Percentiles rank a stretch among this genome's conserved stretches.
Evolutionary conservation across 2,329 filamentous ascomycete species (phyloP).

Genomic region (Fonsecaea erecta): DNA sequence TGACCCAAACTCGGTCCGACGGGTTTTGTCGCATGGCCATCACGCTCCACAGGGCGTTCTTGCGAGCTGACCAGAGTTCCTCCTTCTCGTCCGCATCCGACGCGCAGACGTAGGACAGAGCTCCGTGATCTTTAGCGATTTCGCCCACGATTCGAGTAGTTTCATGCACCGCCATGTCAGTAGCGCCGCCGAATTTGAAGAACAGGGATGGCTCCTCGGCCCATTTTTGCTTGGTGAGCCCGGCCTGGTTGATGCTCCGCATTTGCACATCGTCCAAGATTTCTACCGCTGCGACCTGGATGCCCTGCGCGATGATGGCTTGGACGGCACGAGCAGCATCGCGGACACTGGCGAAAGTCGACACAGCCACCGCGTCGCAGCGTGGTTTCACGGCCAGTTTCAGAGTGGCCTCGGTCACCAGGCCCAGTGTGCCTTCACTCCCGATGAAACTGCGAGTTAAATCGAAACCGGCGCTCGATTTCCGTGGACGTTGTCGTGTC

Average conservation of each 20-base stretch:
- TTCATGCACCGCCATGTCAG: conserved; percentile 72
- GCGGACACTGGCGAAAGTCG: conserved; percentile 75
- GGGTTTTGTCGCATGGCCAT: conserved; percentile 62
- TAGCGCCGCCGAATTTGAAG: conserved; percentile 75
- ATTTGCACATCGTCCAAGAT: conserved; percentile 89
- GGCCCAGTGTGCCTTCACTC: conserved; percentile 77
- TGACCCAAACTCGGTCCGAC: conserved; percentile 75
- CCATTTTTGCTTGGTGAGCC: conserved; percentile 67
- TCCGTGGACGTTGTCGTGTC: conserved; percentile 71
- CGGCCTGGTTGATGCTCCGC: conserved; percentile 76
- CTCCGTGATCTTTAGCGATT: conserved; percentile 67
- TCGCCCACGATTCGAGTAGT: conserved; percentile 70
- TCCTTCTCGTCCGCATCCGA: conserved; percentile 68
- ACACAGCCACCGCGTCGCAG: conserved; percentile 75
- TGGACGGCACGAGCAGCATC: conserved; percentile 75
- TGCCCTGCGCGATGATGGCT: conserved; percentile 71
- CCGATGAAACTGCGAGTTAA: conserved; percentile 79
- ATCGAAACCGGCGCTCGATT: conserved; percentile 82
- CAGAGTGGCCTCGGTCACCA: conserved; percentile 81
- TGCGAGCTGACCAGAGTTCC: conserved; percentile 81
- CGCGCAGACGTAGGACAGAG: conserved; percentile 74
- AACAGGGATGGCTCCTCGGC: conserved; percentile 75
- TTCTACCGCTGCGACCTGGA: conserved; percentile 77
- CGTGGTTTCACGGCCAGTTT: conserved; percentile 78
- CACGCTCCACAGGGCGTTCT: conserved; percentile 81